These are phyloP conservation scores for Colletotrichum caudatum DNA, from an alignment of 2,329 filamentous ascomycete genomes.

Conservation along the genomic window DNA sequence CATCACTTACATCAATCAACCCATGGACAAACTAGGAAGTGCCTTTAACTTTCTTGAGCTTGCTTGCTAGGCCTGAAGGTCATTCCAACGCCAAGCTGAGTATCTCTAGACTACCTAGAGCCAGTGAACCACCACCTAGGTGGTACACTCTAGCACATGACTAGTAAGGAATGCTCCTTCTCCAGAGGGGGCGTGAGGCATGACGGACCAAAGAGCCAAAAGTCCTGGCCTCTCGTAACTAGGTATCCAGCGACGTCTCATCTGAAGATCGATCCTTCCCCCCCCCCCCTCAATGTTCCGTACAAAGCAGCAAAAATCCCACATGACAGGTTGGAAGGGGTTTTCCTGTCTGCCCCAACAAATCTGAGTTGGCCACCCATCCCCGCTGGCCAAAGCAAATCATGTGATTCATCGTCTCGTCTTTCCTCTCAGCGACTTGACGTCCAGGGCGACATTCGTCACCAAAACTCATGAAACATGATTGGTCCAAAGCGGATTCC, in stretches of 20 bases:
- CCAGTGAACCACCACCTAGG: constrained; percentile 13
- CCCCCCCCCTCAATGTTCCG: constrained; percentile 22
- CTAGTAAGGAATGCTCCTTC: constrained; percentile 18
- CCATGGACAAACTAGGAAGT: not conserved
- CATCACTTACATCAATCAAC: not conserved
- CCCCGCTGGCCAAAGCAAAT: constrained; percentile 37
- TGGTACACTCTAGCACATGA: constrained; percentile 12
- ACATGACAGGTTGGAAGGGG: constrained; percentile 38
- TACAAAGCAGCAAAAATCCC: constrained; percentile 29
- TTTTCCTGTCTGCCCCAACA: constrained; percentile 37
- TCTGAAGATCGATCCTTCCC: constrained; percentile 35
- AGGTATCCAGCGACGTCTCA: constrained; percentile 25
- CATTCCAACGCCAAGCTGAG: constrained; percentile 31
- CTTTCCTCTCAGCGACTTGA: constrained; percentile 19
- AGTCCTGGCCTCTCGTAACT: constrained; percentile 8
- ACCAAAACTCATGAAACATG: constrained; percentile 14
- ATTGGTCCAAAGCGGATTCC: constrained; percentile 29
- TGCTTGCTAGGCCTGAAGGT: constrained; percentile 35
- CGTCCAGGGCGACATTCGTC: constrained; percentile 13
- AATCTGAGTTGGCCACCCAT: constrained; percentile 35
- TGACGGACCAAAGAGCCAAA: constrained; percentile 14
- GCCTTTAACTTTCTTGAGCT: constrained; percentile 26
- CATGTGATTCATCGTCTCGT: constrained; percentile 39
- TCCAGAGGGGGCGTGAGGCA: constrained; percentile 18
- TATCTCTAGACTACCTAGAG: constrained; percentile 12